Percentiles rank a stretch among this genome's conserved stretches.
These are phyloP conservation scores for Ceratocystis diversiconidia DNA, from an alignment of 2,329 filamentous ascomycete genomes.

Conservation along the genomic window DNA sequence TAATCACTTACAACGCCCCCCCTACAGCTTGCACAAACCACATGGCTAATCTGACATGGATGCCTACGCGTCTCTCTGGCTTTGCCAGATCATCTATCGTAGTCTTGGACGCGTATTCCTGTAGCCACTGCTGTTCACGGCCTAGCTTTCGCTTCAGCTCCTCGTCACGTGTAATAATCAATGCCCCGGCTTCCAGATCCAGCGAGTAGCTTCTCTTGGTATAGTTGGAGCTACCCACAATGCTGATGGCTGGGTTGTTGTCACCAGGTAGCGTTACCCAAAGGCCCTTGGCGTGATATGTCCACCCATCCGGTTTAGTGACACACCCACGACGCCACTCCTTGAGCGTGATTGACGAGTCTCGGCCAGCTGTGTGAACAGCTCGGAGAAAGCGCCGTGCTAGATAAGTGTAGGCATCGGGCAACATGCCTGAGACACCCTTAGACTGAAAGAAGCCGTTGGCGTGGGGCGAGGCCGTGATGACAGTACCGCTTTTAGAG, in stretches of 20 bases:
- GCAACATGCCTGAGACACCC: slow-evolving; percentile 79
- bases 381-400: slow-evolving; percentile 64
- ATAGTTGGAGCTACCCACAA: slow-evolving; percentile 90
- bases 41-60: slow-evolving; percentile 81
- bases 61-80: slow-evolving; percentile 67
- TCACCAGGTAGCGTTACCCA: slow-evolving; percentile 67
- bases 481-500: slow-evolving; percentile 59
- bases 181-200: slow-evolving; percentile 76
- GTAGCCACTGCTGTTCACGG: slow-evolving; percentile 67
- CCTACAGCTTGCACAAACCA: slow-evolving; percentile 80
- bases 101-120: slow-evolving; percentile 55
- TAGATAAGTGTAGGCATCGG: slow-evolving; percentile 81
- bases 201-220: slow-evolving; percentile 86
- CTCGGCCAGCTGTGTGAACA: slow-evolving; percentile 33
- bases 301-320: slow-evolving; percentile 74
- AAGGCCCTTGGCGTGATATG: slow-evolving; percentile 92
- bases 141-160: slow-evolving; percentile 57
- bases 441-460: slow-evolving; percentile 89
- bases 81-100: slow-evolving; percentile 66
- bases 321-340: slow-evolving; percentile 82
- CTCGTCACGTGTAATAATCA: slow-evolving; percentile 69
- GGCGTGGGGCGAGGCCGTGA: slow-evolving; percentile 83
- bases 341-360: slow-evolving; percentile 53
- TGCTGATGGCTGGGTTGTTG: slow-evolving; percentile 55
- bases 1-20: slow-evolving; percentile 53